phyloP scores from a whole-genome alignment of 2,329 filamentous ascomycete genomes.

The Fusarium tricinctum region DNA sequence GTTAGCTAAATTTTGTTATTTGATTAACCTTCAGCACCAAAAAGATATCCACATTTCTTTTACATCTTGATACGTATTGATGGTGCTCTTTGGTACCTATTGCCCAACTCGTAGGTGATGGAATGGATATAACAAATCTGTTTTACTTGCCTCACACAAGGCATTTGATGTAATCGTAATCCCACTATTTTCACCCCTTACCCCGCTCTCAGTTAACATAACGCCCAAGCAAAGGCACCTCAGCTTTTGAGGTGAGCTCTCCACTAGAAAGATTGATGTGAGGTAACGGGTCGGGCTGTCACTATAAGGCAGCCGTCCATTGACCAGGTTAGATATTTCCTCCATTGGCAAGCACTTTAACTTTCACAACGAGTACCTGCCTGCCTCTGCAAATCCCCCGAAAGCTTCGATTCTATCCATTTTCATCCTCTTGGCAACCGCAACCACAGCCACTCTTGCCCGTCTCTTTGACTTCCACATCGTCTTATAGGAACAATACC shows the following conservation, averaged over 20 bases:
- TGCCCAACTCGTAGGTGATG: too few relatives aligned
- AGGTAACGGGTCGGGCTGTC: conserved; percentile 12
- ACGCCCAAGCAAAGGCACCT: conserved; percentile 27
- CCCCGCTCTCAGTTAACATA: conserved; percentile 43
- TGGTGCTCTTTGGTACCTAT: too few relatives aligned
- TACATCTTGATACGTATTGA: background rate
- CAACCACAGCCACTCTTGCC: background rate
- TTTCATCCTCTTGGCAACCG: conserved; percentile 27
- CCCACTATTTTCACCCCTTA: conserved; percentile 46
- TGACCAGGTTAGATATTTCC: background rate
- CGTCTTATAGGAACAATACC: background rate
- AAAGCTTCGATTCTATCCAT: conserved; percentile 16
- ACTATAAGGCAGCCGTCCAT: conserved; percentile 19
- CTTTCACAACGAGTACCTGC: conserved; percentile 8
- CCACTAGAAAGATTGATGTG: conserved; percentile 35
- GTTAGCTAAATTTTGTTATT: background rate
- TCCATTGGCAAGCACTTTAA: conserved; percentile 2
- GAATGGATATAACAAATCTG: too few relatives aligned
- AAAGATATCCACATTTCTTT: background rate
- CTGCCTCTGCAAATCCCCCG: background rate
- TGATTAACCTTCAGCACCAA: background rate
- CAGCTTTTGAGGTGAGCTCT: conserved; percentile 18
- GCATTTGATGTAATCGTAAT: conserved; percentile 44
- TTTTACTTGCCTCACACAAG: background rate
- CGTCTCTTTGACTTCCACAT: background rate